These are phyloP conservation scores for Botrytis porri DNA, from an alignment of 2,329 filamentous ascomycete genomes.

Conservation along the genomic window DNA sequence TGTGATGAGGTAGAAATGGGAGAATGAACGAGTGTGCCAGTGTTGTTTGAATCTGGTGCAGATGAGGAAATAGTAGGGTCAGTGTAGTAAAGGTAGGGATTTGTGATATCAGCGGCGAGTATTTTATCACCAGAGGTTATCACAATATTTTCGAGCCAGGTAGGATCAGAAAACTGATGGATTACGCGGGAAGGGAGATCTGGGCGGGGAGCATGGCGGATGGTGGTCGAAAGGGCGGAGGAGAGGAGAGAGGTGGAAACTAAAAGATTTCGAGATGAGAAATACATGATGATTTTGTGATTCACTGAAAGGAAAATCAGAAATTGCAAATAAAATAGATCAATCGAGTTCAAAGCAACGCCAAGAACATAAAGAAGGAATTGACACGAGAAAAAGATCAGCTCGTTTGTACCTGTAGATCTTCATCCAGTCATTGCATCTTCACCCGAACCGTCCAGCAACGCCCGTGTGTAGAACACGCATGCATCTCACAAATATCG, in stretches of 20 bases:
- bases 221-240: neutral
- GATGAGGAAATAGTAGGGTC: constrained; percentile 11
- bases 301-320: neutral
- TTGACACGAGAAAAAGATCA: neutral
- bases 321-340: no score
- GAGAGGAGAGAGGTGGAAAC: neutral
- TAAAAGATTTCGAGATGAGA: neutral
- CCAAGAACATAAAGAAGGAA: neutral
- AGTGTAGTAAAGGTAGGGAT: constrained; percentile 23
- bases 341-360: no score
- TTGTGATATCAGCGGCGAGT: constrained; percentile 22
- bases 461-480: neutral
- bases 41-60: constrained; percentile 5
- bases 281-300: neutral
- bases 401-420: neutral
- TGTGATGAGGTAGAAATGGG: constrained; percentile 35
- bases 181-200: neutral
- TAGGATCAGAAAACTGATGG: constrained; percentile 22
- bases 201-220: neutral
- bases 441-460: neutral
- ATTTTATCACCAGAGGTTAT: constrained; percentile 25
- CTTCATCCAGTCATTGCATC: neutral
- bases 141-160: constrained; percentile 30
- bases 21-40: constrained; percentile 24
- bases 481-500: neutral